Evolutionary conservation across 176 grass and related monocot genomes (phyloP).

Genomic region (Stipa capillata): DNA sequence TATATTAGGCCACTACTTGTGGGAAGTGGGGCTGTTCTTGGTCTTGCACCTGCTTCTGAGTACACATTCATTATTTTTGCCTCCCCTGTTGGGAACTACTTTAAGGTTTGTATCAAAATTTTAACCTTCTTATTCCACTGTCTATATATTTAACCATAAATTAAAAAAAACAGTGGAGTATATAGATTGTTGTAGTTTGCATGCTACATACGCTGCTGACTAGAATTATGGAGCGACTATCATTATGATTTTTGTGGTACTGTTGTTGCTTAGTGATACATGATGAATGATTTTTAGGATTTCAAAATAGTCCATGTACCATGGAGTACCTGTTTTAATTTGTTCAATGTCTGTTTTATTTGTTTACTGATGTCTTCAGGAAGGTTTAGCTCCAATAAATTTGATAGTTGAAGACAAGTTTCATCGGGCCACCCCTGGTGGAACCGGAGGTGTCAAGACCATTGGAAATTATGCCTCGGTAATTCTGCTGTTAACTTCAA

Average conservation of each 20-base stretch:
- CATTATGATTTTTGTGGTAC: not conserved
- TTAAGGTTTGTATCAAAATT: conserved; percentile 52
- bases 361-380: conserved; percentile 32
- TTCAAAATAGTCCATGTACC: not conserved
- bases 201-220: not conserved
- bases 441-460: conserved; percentile 88
- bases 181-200: not conserved
- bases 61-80: conserved; percentile 93
- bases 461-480: conserved; percentile 98
- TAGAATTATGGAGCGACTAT: not conserved
- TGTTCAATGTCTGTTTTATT: not conserved
- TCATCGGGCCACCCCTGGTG: conserved; percentile 82
- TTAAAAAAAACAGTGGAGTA: not conserved
- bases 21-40: conserved; percentile 89
- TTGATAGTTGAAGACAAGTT: conserved; percentile 85
- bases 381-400: conserved; percentile 94
- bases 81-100: conserved; percentile 97
- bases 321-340: not conserved
- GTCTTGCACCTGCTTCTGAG: conserved; percentile 80
- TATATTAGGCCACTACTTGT: conserved; percentile 87
- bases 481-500: conserved; percentile 28
- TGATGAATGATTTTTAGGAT: not conserved
- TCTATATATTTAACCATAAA: not conserved
- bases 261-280: not conserved
- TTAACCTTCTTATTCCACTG: not conserved